Conservation (phyloP, 2,329 filamentous ascomycete genomes). For the Pleomassaria siparia region DNA sequence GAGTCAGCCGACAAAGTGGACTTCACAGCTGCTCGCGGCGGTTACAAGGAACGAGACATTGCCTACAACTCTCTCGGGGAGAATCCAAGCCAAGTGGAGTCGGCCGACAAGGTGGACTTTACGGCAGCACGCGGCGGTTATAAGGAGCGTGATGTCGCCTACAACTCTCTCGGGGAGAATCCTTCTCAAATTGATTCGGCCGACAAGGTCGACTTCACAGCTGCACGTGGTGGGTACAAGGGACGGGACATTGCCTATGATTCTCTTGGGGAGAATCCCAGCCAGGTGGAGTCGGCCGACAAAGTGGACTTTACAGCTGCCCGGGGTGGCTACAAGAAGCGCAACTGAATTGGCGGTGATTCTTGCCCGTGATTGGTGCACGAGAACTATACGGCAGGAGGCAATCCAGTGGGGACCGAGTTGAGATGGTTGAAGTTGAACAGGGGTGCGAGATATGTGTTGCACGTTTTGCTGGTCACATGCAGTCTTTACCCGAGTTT, state of each 20-base stretch:
- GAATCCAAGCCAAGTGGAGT: constrained; percentile 5
- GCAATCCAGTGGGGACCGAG: too few relatives aligned
- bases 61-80: constrained; percentile 3
- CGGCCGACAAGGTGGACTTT: constrained; percentile 2
- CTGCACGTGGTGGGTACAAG: constrained; percentile 8
- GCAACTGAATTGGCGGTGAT: too few relatives aligned
- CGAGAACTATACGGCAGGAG: too few relatives aligned
- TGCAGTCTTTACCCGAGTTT: too few relatives aligned
- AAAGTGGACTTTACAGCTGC: constrained; percentile 3
- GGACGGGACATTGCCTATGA: constrained; percentile 1
- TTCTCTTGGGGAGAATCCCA: constrained; percentile 4
- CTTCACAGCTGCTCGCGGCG: constrained; percentile 3
- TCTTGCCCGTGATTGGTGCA: too few relatives aligned
- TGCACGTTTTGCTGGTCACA: too few relatives aligned
- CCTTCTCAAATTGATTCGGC: constrained; percentile 2
- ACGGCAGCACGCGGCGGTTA: constrained; percentile 4
- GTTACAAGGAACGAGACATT: constrained; percentile 1
- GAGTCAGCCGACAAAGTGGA: constrained; percentile 1
- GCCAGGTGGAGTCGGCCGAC: constrained; percentile 3
- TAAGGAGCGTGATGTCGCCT: constrained; percentile 3
- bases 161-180: constrained; percentile 5
- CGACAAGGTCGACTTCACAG: constrained; percentile 2
- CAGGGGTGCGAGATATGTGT: too few relatives aligned
- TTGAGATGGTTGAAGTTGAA: too few relatives aligned
- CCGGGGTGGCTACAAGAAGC: too few relatives aligned